Conservation (phyloP, 2,329 filamentous ascomycete genomes). For the Verticillium klebahnii region DNA sequence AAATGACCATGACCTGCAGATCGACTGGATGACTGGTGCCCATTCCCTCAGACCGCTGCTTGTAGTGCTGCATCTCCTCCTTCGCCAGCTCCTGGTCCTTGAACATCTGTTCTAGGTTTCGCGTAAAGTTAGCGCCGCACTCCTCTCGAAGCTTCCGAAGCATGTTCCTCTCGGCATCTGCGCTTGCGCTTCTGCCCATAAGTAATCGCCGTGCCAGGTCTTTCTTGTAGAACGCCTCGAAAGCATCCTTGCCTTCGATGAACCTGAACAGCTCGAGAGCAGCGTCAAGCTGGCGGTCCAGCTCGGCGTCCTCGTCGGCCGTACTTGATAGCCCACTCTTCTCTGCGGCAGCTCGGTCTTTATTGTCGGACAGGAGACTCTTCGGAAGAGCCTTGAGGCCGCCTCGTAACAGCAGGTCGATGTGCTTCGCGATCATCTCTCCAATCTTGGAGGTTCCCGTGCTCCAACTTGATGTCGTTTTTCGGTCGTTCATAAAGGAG, state of each 20-base stretch:
- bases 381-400: slow-evolving; percentile 79
- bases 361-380: slow-evolving; percentile 57
- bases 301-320: slow-evolving; percentile 84
- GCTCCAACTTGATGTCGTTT: slow-evolving; percentile 65
- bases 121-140: slow-evolving; percentile 90
- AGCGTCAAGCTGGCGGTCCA: slow-evolving; percentile 88
- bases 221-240: slow-evolving; percentile 99
- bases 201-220: slow-evolving; percentile 85
- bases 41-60: slow-evolving; percentile 50
- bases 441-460: slow-evolving; percentile 90
- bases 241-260: slow-evolving; percentile 94
- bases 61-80: slow-evolving; percentile 91
- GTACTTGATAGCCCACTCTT: slow-evolving; percentile 61
- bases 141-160: slow-evolving; percentile 85
- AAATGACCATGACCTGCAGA: slow-evolving; percentile 85
- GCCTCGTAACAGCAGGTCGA: slow-evolving; percentile 82
- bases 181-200: slow-evolving; percentile 88
- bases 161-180: slow-evolving; percentile 96
- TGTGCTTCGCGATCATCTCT: slow-evolving; percentile 98
- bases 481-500: slow-evolving; percentile 87
- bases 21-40: slow-evolving; percentile 51
- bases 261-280: slow-evolving; percentile 94
- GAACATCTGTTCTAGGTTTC: slow-evolving; percentile 99
- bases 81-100: slow-evolving; percentile 92
- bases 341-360: slow-evolving; percentile 53